Percentiles rank a stretch among this genome's conserved stretches.
Evolutionary conservation across 352 stramenopile species (phyloP).

Genomic region (Phytophthora multivora): DNA sequence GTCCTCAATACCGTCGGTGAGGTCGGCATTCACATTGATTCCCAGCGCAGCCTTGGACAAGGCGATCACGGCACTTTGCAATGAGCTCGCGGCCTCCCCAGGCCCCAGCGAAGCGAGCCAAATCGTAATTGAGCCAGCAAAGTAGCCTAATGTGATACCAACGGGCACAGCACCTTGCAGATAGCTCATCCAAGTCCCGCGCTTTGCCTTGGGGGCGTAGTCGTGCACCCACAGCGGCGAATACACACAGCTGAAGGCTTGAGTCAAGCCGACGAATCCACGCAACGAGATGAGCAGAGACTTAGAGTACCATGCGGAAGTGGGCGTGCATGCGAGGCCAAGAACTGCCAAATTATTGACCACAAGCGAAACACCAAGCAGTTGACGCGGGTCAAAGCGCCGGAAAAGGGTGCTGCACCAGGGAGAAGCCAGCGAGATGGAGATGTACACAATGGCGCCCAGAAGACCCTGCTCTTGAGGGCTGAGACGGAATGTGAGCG

Average conservation of each 20-base stretch:
- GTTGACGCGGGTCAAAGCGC: constrained; percentile 64
- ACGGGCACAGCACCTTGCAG: constrained; percentile 76
- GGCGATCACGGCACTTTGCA: constrained; percentile 8
- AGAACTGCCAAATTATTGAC: constrained; percentile 83
- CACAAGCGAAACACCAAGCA: constrained; percentile 74
- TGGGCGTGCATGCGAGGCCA: constrained; percentile 70
- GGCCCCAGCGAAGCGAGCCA: constrained; percentile 43
- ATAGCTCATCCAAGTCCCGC: constrained; percentile 86
- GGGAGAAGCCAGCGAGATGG: constrained; percentile 78
- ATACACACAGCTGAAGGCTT: constrained; percentile 88
- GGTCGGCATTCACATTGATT: constrained; percentile 26
- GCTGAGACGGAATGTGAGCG: constrained; percentile 74
- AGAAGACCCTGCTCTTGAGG: constrained; percentile 83
- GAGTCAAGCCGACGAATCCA: constrained; percentile 73
- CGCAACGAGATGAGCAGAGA: constrained; percentile 75
- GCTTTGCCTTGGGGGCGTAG: constrained; percentile 73
- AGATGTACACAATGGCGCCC: constrained; percentile 83
- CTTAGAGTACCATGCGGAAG: constrained; percentile 70
- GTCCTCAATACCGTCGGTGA: constrained; percentile 42
- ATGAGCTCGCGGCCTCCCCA: constrained; percentile 12
- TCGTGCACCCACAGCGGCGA: constrained; percentile 88
- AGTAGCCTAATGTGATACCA: constrained; percentile 81
- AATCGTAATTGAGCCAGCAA: constrained; percentile 75
- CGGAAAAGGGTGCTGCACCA: constrained; percentile 85
- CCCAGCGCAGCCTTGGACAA: constrained; percentile 24